Evolutionary conservation across 306 rosid species (phyloP).

Genomic region (Vigna mungo): DNA sequence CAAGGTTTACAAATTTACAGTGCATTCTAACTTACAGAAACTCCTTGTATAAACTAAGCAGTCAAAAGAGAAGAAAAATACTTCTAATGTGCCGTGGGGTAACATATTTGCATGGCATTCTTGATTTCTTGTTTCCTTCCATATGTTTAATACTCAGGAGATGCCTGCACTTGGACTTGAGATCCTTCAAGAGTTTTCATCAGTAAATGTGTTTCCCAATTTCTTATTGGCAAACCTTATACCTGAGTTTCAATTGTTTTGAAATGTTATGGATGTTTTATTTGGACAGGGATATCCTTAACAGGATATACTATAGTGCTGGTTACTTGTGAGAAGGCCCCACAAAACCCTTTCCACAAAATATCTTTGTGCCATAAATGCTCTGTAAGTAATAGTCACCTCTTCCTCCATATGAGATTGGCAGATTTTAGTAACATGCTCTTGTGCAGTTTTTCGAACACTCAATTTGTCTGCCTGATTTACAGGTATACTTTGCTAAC

Average conservation of each 20-base stretch:
- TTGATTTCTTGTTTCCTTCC: slow-evolving; percentile 9
- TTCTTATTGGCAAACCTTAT: background rate
- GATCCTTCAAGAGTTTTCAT: background rate
- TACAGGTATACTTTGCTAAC: background rate
- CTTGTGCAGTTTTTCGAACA: background rate
- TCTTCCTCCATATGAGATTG: background rate
- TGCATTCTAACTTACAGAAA: background rate
- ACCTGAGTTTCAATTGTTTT: background rate
- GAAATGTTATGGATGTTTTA: background rate
- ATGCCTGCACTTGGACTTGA: background rate
- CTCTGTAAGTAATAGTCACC: background rate
- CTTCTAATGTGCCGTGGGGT: background rate
- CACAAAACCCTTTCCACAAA: slow-evolving; percentile 11
- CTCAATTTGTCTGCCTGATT: background rate
- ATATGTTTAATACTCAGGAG: background rate
- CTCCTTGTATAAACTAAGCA: slow-evolving; percentile 13
- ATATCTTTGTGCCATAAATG: slow-evolving; percentile 1
- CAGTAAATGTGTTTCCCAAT: background rate
- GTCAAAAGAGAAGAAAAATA: background rate
- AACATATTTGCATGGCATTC: slow-evolving; percentile 24
- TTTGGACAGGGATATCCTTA: background rate
- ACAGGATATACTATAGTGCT: background rate
- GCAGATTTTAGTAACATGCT: background rate
- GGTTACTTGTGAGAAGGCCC: background rate
- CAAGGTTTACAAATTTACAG: slow-evolving; percentile 6